phyloP scores from a whole-genome alignment of 2,329 filamentous ascomycete species.

The Pseudodiploospora longispora region DNA sequence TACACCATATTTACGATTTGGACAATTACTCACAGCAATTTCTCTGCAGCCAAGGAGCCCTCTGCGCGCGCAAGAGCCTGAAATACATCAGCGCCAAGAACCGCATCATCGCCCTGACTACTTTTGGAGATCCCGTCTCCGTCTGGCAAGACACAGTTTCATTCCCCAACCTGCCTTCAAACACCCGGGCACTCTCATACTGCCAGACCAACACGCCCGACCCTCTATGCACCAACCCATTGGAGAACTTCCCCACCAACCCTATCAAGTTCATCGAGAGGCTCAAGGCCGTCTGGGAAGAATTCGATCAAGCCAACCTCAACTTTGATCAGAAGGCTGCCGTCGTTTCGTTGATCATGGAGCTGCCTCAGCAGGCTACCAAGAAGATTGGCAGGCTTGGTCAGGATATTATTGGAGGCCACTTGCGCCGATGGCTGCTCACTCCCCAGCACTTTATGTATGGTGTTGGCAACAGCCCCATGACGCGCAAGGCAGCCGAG shows the following conservation, averaged over 20 bases:
- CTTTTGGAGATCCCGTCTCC: conserved; percentile 7
- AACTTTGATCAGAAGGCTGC: conserved; percentile 3
- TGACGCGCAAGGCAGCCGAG: background rate
- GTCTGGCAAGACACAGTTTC: conserved; percentile 4
- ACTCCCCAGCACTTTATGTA: conserved; percentile 5
- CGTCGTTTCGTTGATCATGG: background rate
- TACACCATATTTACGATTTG: too few relatives aligned
- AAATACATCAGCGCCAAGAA: background rate
- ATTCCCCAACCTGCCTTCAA: conserved; percentile 5
- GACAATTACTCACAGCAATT: too few relatives aligned
- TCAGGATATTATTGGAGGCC: conserved; percentile 4
- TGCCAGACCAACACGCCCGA: conserved; percentile 3
- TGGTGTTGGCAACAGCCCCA: background rate
- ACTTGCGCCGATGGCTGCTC: conserved; percentile 5
- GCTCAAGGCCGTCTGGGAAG: conserved; percentile 6
- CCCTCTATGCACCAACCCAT: conserved; percentile 6
- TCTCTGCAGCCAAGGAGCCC: conserved; percentile 6
- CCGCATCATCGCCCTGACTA: conserved; percentile 4
- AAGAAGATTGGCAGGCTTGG: conserved; percentile 8
- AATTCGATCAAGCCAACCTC: conserved; percentile 4
- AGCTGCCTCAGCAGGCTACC: conserved; percentile 2
- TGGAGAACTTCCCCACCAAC: conserved; percentile 3
- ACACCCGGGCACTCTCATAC: conserved; percentile 3
- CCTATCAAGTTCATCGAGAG: conserved; percentile 3
- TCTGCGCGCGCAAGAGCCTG: conserved; percentile 7